phyloP scores from a whole-genome alignment of 768 basidiomycete species.

The Leccinum subtestaceum region DNA sequence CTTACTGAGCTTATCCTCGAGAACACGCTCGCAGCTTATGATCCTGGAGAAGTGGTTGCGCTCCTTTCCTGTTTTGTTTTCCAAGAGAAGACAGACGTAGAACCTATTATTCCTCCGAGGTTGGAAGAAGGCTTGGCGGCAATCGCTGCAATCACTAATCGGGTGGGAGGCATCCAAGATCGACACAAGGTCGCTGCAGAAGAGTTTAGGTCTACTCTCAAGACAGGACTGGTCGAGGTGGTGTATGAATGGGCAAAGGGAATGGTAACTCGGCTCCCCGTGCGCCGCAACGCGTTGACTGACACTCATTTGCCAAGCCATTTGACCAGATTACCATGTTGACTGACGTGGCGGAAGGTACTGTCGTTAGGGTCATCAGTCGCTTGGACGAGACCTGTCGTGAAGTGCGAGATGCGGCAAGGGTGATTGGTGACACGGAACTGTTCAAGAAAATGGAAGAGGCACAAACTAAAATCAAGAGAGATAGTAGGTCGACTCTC shows the following conservation, averaged over 20 bases:
- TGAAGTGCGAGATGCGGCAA: conserved; percentile 94
- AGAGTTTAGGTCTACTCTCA: conserved; percentile 75
- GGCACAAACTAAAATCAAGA: conserved; percentile 87
- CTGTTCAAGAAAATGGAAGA: conserved; percentile 99
- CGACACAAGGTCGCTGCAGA: conserved; percentile 73
- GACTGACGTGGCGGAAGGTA: conserved; percentile 95
- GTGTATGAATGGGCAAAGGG: conserved; percentile 99
- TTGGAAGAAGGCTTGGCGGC: conserved; percentile 77
- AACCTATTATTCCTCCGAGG: conserved; percentile 77
- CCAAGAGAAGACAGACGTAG: conserved; percentile 94
- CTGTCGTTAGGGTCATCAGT: conserved; percentile 94
- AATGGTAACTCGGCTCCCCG: conserved; percentile 62
- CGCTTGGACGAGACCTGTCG: conserved; percentile 95
- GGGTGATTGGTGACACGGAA: conserved; percentile 94
- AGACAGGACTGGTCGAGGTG: conserved; percentile 91
- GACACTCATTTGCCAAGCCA: conserved; percentile 52
- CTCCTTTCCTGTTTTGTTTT: conserved; percentile 96
- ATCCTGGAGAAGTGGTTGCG: conserved; percentile 95
- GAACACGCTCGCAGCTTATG: conserved; percentile 86
- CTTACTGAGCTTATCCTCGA: conserved; percentile 96
- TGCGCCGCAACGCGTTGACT: neutral
- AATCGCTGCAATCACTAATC: conserved; percentile 74
- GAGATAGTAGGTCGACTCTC: conserved; percentile 75
- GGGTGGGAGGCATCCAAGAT: conserved; percentile 79
- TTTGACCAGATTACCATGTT: conserved; percentile 91